phyloP scores from a whole-genome alignment of 305 asterid genomes.

The Fraxinus paxiana region DNA sequence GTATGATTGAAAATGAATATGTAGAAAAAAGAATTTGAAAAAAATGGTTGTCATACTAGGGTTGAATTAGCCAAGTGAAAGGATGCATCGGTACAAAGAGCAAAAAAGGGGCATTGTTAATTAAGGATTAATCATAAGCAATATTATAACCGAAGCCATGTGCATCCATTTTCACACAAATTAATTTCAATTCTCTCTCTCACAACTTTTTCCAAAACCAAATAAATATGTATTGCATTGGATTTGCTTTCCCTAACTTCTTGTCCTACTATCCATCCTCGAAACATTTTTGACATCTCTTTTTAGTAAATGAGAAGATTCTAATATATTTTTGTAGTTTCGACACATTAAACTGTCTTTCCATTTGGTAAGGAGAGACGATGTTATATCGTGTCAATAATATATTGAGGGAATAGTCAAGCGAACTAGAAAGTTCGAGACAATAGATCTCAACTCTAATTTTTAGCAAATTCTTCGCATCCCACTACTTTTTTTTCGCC shows the following conservation, averaged over 20 bases:
- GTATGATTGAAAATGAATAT: neutral
- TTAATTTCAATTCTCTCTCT: neutral
- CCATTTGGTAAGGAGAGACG: neutral
- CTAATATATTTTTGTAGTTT: neutral
- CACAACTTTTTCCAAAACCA: neutral
- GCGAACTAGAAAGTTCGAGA: neutral
- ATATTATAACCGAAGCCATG: conserved; percentile 1
- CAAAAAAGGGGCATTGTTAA: neutral
- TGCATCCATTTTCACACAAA: neutral
- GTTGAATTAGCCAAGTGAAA: neutral
- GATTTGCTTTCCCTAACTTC: neutral
- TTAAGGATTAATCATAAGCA: neutral
- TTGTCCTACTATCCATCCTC: neutral
- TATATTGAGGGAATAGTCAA: neutral
- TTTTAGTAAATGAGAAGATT: neutral
- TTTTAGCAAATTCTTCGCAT: neutral
- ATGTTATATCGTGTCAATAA: neutral
- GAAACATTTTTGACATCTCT: neutral
- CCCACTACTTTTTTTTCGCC: neutral
- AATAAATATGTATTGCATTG: neutral
- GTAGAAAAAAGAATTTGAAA: neutral
- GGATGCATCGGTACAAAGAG: neutral
- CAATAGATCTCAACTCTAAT: neutral
- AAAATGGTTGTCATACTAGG: neutral
- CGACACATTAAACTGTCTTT: neutral